phyloP scores from a whole-genome alignment of 768 basidiomycete genomes.

The Mycena polygramma region DNA sequence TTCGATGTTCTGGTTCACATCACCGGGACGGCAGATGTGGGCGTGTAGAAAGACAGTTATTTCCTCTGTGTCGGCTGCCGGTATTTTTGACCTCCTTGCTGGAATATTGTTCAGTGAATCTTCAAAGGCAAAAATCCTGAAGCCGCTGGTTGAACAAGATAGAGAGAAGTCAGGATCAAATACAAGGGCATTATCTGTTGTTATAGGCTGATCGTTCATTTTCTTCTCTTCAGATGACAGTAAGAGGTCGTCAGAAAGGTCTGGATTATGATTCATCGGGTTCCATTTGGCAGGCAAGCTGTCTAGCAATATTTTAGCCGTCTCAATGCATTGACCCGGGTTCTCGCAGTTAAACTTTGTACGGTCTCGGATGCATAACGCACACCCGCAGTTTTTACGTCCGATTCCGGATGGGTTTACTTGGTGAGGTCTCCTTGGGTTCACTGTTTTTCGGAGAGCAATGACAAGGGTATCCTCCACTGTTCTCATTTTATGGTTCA shows the following conservation, averaged over 20 bases:
- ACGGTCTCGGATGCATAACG: neutral
- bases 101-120: neutral
- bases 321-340: neutral
- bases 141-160: neutral
- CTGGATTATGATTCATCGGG: neutral
- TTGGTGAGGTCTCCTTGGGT: neutral
- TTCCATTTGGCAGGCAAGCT: neutral
- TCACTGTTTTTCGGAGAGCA: neutral
- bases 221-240: neutral
- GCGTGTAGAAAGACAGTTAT: too few species aligned
- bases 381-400: neutral
- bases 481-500: neutral
- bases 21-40: too few species aligned
- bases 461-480: neutral
- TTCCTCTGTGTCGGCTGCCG: neutral
- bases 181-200: neutral
- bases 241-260: neutral
- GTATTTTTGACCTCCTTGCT: neutral
- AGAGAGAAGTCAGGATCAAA: neutral
- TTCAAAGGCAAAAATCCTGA: neutral
- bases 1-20: too few species aligned
- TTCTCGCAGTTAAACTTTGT: neutral
- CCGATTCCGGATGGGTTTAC: neutral
- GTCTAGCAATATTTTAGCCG: neutral
- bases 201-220: neutral